Percentiles rank a stretch among this genome's conserved stretches.
phyloP scores from a whole-genome alignment of 371 early-diverging fungal species.

The Apophysomyces ossiformis region DNA sequence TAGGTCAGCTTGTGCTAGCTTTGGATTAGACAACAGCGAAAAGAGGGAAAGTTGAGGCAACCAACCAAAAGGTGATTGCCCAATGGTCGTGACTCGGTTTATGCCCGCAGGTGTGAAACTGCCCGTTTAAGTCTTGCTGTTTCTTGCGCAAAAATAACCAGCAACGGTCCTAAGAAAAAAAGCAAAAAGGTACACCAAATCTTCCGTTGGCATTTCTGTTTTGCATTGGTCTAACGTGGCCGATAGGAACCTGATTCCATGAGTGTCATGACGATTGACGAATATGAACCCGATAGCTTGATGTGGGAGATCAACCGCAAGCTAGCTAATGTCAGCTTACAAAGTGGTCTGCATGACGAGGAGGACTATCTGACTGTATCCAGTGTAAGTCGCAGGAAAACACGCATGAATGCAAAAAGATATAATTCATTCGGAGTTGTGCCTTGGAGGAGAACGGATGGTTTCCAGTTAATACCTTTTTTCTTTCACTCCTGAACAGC shows the following conservation, averaged over 20 bases:
- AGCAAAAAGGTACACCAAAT: neutral
- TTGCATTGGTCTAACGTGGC: neutral
- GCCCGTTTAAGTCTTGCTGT: neutral
- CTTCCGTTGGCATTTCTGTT: neutral
- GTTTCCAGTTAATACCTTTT: constrained; percentile 6
- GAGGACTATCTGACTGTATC: constrained; percentile 28
- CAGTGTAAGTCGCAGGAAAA: constrained; percentile 25
- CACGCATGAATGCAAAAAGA: constrained; percentile 10
- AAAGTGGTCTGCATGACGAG: constrained; percentile 21
- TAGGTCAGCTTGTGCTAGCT: too few relatives aligned
- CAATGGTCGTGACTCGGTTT: constrained; percentile 11
- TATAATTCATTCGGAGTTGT: constrained; percentile 1
- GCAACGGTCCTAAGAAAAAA: neutral
- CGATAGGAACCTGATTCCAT: neutral
- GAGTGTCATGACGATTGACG: constrained; percentile 44
- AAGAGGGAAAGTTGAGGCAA: too few relatives aligned
- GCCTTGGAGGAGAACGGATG: constrained; percentile 1
- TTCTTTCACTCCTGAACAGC: constrained; percentile 13
- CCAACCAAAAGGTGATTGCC: neutral
- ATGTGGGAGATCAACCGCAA: constrained; percentile 48
- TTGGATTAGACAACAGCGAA: too few relatives aligned
- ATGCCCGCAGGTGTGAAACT: constrained; percentile 1
- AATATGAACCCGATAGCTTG: constrained; percentile 42
- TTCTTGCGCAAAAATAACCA: neutral
- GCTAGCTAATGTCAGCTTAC: constrained; percentile 42